Evolutionary conservation across 805 yeast genomes (phyloP).

Genomic region (Teunomyces aglyptinius): DNA sequence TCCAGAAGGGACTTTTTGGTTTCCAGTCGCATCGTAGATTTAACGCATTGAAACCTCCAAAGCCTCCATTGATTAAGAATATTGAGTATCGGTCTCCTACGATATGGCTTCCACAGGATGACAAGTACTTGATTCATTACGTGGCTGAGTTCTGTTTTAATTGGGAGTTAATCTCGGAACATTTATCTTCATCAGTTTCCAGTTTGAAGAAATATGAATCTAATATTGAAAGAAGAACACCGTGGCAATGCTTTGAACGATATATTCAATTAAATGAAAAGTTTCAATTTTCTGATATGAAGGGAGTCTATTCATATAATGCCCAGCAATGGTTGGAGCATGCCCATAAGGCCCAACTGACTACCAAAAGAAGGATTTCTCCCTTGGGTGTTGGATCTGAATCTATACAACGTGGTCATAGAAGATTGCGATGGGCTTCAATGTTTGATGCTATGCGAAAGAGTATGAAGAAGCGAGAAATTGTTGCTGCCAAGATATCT

Average conservation of each 20-base stretch:
- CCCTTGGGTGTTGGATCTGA: slow-evolving; percentile 94
- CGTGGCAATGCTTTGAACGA: slow-evolving; percentile 98
- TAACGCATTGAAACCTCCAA: slow-evolving; percentile 78
- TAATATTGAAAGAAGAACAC: slow-evolving; percentile 90
- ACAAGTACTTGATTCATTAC: slow-evolving; percentile 69
- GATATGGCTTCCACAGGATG: slow-evolving; percentile 95
- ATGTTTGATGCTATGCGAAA: slow-evolving; percentile 95
- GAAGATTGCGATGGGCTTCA: slow-evolving; percentile 90
- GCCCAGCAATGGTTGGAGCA: slow-evolving; percentile 93
- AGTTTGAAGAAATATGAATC: slow-evolving; percentile 64
- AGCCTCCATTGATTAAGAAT: slow-evolving; percentile 82
- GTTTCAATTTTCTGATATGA: slow-evolving; percentile 82
- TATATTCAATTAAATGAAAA: slow-evolving; percentile 89
- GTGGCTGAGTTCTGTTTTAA: slow-evolving; percentile 87
- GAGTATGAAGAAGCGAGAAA: slow-evolving; percentile 85
- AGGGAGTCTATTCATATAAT: slow-evolving; percentile 76
- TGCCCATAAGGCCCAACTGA: slow-evolving; percentile 83
- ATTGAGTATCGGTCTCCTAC: slow-evolving; percentile 86
- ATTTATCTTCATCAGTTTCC: slow-evolving; percentile 64
- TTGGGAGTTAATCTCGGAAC: slow-evolving; percentile 89
- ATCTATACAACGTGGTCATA: slow-evolving; percentile 90
- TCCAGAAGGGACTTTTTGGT: slow-evolving; percentile 61
- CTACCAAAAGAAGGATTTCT: slow-evolving; percentile 82
- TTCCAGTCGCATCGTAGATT: slow-evolving; percentile 50
- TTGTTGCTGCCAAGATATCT: slow-evolving; percentile 39